phyloP scores from a whole-genome alignment of 805 yeast genomes.

The Debaryomyces castellii region DNA sequence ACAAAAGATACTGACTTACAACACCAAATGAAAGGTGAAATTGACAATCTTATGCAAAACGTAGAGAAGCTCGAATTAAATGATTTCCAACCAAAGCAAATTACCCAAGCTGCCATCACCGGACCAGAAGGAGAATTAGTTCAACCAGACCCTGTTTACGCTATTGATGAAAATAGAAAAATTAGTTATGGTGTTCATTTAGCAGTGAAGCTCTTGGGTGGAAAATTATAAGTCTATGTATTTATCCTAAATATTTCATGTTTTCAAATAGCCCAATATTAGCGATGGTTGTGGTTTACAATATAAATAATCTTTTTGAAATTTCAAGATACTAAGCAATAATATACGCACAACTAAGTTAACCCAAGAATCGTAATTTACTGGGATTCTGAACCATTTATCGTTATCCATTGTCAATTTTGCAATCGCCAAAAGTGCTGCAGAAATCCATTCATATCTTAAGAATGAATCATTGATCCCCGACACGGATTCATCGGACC shows the following conservation, averaged over 20 bases:
- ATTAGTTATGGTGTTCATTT: slow-evolving; percentile 62
- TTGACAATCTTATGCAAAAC: slow-evolving; percentile 55
- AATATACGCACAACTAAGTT: slow-evolving; percentile 2
- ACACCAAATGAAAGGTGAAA: slow-evolving; percentile 56
- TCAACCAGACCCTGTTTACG: slow-evolving; percentile 15
- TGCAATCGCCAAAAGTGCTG: slow-evolving; percentile 8
- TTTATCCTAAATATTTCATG: background rate
- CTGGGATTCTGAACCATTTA: slow-evolving; percentile 19
- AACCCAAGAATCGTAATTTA: slow-evolving; percentile 18
- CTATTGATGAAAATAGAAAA: slow-evolving; percentile 55
- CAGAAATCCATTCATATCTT: slow-evolving; percentile 3
- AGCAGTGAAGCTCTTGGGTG: slow-evolving; percentile 65
- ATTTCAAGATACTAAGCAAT: slow-evolving; percentile 3
- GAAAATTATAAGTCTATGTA: slow-evolving; percentile 35
- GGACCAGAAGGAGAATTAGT: slow-evolving; percentile 2
- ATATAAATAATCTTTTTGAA: slow-evolving; percentile 7
- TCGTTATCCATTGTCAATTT: slow-evolving; percentile 4
- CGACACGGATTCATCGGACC: slow-evolving; percentile 29
- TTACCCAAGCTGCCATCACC: slow-evolving; percentile 6
- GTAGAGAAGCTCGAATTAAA: slow-evolving; percentile 53
- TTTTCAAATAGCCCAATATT: slow-evolving; percentile 1
- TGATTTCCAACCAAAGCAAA: slow-evolving; percentile 51
- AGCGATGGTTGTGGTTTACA: slow-evolving; percentile 5
- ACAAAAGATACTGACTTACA: slow-evolving; percentile 67
- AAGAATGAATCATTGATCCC: slow-evolving; percentile 12